Evolutionary conservation across 176 grass and related monocot genomes (phyloP), one percentile per base, ranked within the genome.

Genomic region (Aegilops sharonensis): DNA sequence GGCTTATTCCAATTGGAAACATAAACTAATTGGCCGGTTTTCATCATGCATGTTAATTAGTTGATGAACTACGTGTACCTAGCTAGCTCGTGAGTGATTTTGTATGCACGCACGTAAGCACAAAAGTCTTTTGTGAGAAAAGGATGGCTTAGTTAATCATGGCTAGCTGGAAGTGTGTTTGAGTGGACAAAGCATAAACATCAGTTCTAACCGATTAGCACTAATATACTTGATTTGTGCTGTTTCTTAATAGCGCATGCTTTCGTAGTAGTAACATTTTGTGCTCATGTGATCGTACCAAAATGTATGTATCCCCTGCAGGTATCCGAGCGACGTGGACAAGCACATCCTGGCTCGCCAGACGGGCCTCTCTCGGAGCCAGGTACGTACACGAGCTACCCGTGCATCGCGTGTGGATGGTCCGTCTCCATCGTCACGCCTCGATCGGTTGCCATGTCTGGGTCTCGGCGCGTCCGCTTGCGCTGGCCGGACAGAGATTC

Each of bases 321-420:
- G 95, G 91, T 98, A 98, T 81, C 95, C 95, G 50, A 98, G 93
- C 77, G 95, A 98, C 86, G 89, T 95, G 62, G 95, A 98, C 82
- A 98, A 98, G 87, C 95, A 95, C 89, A 98, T 98, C 67, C 83
- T 98, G 63, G 91, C 95, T n/a, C 95, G 95, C 4, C 95, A 93
- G 82, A 98, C 95, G 3, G 95, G 95, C 39, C 93, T 98, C 80
- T 98, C 95, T 29, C 88, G 95, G 18, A 98, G 93, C 87, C 95
- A 98, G 93, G 95, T 98, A 87, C 27, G 3, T 11, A 47, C 14
- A 52, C 48, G 0, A 0, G 1, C 47, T 54, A 54, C 15, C 50
- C 50, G 15, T 68, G 24, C 62, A 52, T 25, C 12, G 25, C 82
- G 37, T 25, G 81, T 84, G 81, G 82, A 31, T 86, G 76, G 9